Evolutionary conservation across 2,329 filamentous ascomycete genomes (phyloP).

Genomic region (Penicillium sp.): DNA sequence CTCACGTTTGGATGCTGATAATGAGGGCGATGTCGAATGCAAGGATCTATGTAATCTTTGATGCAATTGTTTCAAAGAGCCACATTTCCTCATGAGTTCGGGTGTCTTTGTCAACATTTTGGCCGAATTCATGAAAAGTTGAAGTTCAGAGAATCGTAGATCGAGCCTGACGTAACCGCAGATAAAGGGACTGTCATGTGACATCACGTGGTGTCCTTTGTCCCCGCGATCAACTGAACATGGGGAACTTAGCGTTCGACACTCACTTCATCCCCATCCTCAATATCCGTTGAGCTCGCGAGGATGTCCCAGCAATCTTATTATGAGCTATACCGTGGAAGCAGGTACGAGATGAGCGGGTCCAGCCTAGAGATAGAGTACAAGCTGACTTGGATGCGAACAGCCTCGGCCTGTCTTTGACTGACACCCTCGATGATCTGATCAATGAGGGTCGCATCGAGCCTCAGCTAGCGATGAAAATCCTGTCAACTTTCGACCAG

Average conservation of each 20-base stretch:
- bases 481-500: slow-evolving; percentile 90
- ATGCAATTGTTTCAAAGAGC: not conserved
- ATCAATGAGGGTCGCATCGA: slow-evolving; percentile 94
- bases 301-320: slow-evolving; percentile 52
- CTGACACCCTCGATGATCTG: slow-evolving; percentile 93
- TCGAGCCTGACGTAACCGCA: slow-evolving; percentile 7
- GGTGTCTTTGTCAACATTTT: not conserved
- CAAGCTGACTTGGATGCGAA: slow-evolving; percentile 17
- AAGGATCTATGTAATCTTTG: slow-evolving; percentile 1
- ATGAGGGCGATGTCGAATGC: slow-evolving; percentile 4
- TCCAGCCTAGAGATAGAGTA: slow-evolving; percentile 1
- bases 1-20: slow-evolving; percentile 6
- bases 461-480: slow-evolving; percentile 97
- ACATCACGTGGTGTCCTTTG: slow-evolving; percentile 6
- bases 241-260: slow-evolving; percentile 15
- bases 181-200: slow-evolving; percentile 12
- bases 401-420: slow-evolving; percentile 88
- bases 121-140: not conserved
- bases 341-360: slow-evolving; percentile 62
- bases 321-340: slow-evolving; percentile 97
- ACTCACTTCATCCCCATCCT: slow-evolving; percentile 5
- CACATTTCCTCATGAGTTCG: too few species aligned
- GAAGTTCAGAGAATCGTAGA: not conserved
- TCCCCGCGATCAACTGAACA: slow-evolving; percentile 12
- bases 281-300: slow-evolving; percentile 8